Evolutionary conservation across 805 yeast species (phyloP).

Genomic region (Saccharomycopsis malanga): DNA sequence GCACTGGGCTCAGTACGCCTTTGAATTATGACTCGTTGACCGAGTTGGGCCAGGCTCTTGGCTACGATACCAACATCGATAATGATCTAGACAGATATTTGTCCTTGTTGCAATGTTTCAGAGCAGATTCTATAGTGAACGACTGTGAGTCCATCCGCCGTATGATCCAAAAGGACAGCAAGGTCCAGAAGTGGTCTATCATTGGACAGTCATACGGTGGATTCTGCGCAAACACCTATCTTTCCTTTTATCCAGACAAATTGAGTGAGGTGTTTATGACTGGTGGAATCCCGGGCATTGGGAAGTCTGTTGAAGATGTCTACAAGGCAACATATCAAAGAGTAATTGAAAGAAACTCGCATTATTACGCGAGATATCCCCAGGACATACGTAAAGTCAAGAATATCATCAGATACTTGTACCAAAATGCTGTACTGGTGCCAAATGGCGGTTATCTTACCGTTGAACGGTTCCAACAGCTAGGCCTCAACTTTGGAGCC

Average conservation of each 20-base stretch:
- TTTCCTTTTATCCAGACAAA: conserved; percentile 37
- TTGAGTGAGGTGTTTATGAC: conserved; percentile 41
- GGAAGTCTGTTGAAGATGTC: conserved; percentile 39
- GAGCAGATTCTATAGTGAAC: conserved; percentile 47
- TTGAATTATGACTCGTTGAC: conserved; percentile 31
- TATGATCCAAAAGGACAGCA: conserved; percentile 27
- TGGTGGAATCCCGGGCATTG: conserved; percentile 55
- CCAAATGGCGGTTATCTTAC: conserved; percentile 48
- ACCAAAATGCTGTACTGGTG: conserved; percentile 28
- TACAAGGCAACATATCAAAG: conserved; percentile 41
- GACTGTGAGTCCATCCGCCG: conserved; percentile 44
- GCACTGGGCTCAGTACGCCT: conserved; percentile 50
- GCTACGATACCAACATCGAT: conserved; percentile 11
- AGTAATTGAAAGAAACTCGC: conserved; percentile 41
- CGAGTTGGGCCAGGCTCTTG: conserved; percentile 8
- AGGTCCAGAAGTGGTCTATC: conserved; percentile 40
- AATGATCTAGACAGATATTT: conserved; percentile 30
- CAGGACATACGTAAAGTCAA: conserved; percentile 36
- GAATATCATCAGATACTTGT: conserved; percentile 32
- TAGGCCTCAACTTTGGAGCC: conserved; percentile 47
- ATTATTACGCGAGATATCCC: conserved; percentile 43
- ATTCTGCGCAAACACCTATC: conserved; percentile 42
- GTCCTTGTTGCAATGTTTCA: conserved; percentile 36
- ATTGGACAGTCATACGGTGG: conserved; percentile 55
- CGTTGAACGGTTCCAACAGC: conserved; percentile 45